These are phyloP conservation scores for Auricularia cornea DNA, from an alignment of 768 basidiomycete species.

Conservation along the genomic window DNA sequence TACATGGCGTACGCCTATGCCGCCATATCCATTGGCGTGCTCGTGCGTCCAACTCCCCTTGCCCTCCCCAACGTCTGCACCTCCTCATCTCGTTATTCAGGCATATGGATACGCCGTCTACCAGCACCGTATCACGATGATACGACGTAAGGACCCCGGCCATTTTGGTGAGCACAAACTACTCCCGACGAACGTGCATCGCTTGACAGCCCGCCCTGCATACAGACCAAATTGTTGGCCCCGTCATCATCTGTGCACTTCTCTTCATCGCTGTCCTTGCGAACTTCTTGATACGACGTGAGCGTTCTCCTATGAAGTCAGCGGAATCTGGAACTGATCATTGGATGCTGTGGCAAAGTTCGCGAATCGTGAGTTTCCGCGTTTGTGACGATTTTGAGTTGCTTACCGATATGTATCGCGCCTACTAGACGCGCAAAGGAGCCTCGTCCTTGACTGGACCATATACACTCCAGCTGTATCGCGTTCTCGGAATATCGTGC, in stretches of 20 bases:
- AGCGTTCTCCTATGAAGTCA: slow-evolving; percentile 15
- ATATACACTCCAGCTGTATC: no score
- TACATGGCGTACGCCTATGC: slow-evolving; percentile 82
- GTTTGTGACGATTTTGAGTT: neutral
- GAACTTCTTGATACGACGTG: slow-evolving; percentile 84
- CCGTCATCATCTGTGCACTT: slow-evolving; percentile 68
- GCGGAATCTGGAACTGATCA: neutral
- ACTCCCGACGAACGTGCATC: slow-evolving; percentile 4
- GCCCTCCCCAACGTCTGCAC: neutral
- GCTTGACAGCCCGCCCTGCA: neutral
- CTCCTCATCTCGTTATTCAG: slow-evolving; percentile 26
- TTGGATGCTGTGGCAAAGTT: neutral
- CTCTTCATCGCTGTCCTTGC: slow-evolving; percentile 83
- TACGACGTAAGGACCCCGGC: slow-evolving; percentile 78
- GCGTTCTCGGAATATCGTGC: no score
- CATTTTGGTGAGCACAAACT: slow-evolving; percentile 61
- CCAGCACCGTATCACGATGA: slow-evolving; percentile 84
- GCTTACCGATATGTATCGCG: no score
- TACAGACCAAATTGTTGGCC: slow-evolving; percentile 74
- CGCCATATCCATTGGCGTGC: slow-evolving; percentile 58
- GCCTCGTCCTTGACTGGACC: no score
- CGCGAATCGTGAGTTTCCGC: neutral
- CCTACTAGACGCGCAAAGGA: no score
- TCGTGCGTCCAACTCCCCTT: slow-evolving; percentile 35
- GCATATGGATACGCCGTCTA: slow-evolving; percentile 82